phyloP scores from a whole-genome alignment of 768 basidiomycete genomes.

The Kondoa subrosea region DNA sequence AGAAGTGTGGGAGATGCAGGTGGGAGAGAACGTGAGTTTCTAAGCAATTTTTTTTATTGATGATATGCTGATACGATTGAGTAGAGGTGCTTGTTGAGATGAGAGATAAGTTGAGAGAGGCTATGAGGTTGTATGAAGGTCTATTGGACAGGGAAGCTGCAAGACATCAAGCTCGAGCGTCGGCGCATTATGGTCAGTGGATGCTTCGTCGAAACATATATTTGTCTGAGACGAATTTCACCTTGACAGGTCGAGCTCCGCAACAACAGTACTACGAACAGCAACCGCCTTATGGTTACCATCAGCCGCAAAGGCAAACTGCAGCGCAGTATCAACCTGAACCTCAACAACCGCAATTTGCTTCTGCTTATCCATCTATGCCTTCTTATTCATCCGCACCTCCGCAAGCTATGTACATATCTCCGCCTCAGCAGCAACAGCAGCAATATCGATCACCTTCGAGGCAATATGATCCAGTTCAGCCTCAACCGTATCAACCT shows the following conservation, averaged over 20 bases:
- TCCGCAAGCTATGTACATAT: background rate
- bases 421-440: background rate
- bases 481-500: background rate
- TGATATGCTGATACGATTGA: background rate
- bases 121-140: constrained; percentile 78
- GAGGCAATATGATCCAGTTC: too few relatives aligned
- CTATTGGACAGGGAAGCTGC: constrained; percentile 55
- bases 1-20: constrained; percentile 67
- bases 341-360: background rate
- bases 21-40: constrained; percentile 39
- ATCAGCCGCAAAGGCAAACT: too few relatives aligned
- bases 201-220: background rate
- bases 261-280: background rate
- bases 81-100: constrained; percentile 76
- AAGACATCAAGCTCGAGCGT: background rate
- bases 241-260: background rate
- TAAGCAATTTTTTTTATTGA: background rate
- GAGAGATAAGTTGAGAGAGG: constrained; percentile 83
- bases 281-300: background rate
- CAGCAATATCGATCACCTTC: too few relatives aligned
- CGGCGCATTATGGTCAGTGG: background rate
- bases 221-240: background rate
- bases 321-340: background rate
- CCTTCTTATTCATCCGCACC: background rate
- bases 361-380: background rate